phyloP scores from a whole-genome alignment of 2,329 filamentous ascomycete genomes.

The Clarireedia hainanense region DNA sequence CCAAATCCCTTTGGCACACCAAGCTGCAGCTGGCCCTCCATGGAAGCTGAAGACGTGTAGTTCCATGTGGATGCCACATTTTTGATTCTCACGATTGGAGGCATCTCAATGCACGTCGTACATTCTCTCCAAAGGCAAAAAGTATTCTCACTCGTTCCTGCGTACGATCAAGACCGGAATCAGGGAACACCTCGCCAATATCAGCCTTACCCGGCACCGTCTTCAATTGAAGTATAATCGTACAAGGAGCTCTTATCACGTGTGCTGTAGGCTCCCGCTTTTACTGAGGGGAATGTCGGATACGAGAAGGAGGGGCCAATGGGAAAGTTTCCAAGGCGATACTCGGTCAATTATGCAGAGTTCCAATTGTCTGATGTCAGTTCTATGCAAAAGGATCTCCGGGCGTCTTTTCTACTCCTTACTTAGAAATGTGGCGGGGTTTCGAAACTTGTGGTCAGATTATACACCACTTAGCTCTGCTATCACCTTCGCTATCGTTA shows the following conservation, averaged over 20 bases:
- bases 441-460: constrained; percentile 1
- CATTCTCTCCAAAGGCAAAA: neutral
- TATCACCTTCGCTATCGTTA: neutral
- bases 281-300: neutral
- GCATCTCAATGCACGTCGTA: neutral
- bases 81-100: neutral
- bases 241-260: neutral
- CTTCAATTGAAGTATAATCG: neutral
- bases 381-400: constrained; percentile 3
- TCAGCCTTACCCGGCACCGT: constrained; percentile 8
- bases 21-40: neutral
- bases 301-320: neutral
- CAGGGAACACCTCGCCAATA: neutral
- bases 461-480: neutral
- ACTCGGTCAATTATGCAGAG: constrained; percentile 6
- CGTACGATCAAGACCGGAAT: constrained; percentile 1
- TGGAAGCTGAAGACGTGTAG: neutral
- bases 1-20: neutral
- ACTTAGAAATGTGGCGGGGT: neutral
- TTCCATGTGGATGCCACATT: neutral
- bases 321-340: neutral
- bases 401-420: neutral
- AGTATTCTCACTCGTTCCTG: constrained; percentile 1
- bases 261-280: neutral
- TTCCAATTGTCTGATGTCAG: constrained; percentile 4